A percentile compares a stretch with the other conserved stretches of the same genome.
These are phyloP conservation scores for Bryum argenteum DNA, from an alignment of 225 moss, liverwort and hornwort species.

Conservation along the genomic window DNA sequence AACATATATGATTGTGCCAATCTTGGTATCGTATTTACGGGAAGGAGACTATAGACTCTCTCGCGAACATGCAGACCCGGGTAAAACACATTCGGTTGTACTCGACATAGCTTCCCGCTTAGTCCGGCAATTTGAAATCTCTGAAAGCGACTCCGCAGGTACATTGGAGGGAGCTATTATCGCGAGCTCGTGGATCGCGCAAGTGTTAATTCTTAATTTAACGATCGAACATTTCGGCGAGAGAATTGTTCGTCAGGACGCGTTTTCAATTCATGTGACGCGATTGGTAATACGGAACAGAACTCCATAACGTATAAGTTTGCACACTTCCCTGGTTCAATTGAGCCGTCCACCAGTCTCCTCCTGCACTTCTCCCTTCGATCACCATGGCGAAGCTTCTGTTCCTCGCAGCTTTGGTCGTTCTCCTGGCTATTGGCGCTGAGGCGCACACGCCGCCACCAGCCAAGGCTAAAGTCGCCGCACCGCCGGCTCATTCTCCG, in stretches of 20 bases:
- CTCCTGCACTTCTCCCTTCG: not conserved
- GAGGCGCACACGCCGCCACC: slow-evolving; percentile 7
- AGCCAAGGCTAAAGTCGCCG: not conserved
- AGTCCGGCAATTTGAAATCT: not conserved
- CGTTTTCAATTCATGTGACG: not conserved
- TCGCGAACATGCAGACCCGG: no score
- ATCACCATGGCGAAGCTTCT: slow-evolving; percentile 15
- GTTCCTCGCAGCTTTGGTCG: not conserved
- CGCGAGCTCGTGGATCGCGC: not conserved
- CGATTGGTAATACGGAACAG: not conserved
- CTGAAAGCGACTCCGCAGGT: not conserved
- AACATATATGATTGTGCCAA: no score
- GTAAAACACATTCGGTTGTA: not conserved
- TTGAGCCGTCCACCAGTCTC: not conserved
- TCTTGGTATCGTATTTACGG: no score
- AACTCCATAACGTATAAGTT: not conserved
- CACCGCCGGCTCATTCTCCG: not conserved
- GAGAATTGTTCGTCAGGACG: not conserved
- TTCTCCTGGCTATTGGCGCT: not conserved
- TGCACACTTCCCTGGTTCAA: not conserved
- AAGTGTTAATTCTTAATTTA: not conserved
- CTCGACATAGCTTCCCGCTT: not conserved
- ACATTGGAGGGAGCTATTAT: not conserved
- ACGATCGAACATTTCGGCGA: not conserved
- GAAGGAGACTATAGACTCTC: no score